These are phyloP conservation scores for Suhomyces canberraensis DNA, from an alignment of 805 yeast species.

Conservation along the genomic window DNA sequence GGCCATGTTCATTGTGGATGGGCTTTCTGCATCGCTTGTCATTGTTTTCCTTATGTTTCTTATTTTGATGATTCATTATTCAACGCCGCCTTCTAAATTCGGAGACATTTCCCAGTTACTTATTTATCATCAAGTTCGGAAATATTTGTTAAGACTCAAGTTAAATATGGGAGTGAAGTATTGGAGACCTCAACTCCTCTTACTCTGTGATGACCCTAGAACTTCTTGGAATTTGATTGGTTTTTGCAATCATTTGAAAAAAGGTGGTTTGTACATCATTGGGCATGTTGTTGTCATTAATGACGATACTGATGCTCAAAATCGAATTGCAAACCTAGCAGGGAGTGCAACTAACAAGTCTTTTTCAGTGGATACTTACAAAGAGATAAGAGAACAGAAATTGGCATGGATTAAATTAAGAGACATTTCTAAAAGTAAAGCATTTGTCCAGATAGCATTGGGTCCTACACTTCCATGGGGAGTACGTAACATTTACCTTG, in stretches of 20 bases:
- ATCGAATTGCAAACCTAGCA: too few species aligned
- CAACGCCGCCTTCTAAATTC: conserved; percentile 94
- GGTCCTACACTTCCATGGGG: conserved; percentile 94
- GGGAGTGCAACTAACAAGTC: conserved; percentile 43
- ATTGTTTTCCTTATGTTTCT: conserved; percentile 62
- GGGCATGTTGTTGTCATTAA: conserved; percentile 84
- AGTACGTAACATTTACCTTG: conserved; percentile 83
- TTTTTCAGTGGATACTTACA: conserved; percentile 44
- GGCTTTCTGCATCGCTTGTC: conserved; percentile 77
- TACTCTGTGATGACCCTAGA: conserved; percentile 88
- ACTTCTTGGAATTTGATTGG: conserved; percentile 88
- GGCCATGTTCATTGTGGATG: conserved; percentile 96
- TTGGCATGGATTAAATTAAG: conserved; percentile 82
- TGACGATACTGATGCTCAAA: conserved; percentile 23
- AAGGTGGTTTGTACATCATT: conserved; percentile 88
- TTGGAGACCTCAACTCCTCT: conserved; percentile 94
- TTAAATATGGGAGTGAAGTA: conserved; percentile 91
- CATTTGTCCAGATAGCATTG: conserved; percentile 88
- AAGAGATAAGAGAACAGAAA: conserved; percentile 69
- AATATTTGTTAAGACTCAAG: conserved; percentile 74
- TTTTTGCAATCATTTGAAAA: conserved; percentile 91
- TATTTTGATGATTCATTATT: conserved; percentile 79
- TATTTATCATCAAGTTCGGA: conserved; percentile 94
- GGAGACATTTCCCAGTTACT: conserved; percentile 97
- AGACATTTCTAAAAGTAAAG: conserved; percentile 76